Conservation (phyloP, 2,329 filamentous ascomycete genomes). For the Pseudocercospora fijiensis region DNA sequence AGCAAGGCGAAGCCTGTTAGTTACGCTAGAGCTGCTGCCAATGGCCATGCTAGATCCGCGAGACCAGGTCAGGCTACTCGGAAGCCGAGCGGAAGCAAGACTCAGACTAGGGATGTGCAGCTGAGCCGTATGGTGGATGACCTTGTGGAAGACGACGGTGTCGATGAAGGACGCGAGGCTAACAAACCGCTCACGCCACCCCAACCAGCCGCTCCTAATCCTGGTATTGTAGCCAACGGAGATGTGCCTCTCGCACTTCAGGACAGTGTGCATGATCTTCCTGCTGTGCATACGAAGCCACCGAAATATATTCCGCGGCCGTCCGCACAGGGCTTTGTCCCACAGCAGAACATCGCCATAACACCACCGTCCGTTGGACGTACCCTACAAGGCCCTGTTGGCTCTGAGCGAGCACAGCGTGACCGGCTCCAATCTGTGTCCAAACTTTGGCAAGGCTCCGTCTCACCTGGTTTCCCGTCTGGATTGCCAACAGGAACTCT, state of each 20-base stretch:
- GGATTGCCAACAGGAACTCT: slow-evolving; percentile 36
- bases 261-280: slow-evolving; percentile 40
- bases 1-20: slow-evolving; percentile 31
- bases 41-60: slow-evolving; percentile 23
- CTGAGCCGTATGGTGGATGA: slow-evolving; percentile 61
- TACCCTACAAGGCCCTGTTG: not conserved
- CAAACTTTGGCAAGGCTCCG: slow-evolving; percentile 31
- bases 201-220: slow-evolving; percentile 37
- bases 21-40: slow-evolving; percentile 35
- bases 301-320: slow-evolving; percentile 17
- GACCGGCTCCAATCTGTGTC: slow-evolving; percentile 35
- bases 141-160: slow-evolving; percentile 48
- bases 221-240: slow-evolving; percentile 40
- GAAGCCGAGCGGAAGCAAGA: slow-evolving; percentile 19
- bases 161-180: slow-evolving; percentile 35
- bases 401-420: slow-evolving; percentile 13
- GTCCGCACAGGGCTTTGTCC: slow-evolving; percentile 10
- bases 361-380: slow-evolving; percentile 16
- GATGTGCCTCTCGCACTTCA: slow-evolving; percentile 37
- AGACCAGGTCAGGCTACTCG: slow-evolving; percentile 17
- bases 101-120: slow-evolving; percentile 43
- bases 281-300: slow-evolving; percentile 28
- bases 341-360: slow-evolving; percentile 11
- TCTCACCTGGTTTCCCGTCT: slow-evolving; percentile 33
- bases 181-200: slow-evolving; percentile 49